A percentile compares a stretch with the other conserved stretches of the same genome.
phyloP scores from a whole-genome alignment of 73 alveolate species.

The Paramecium biaurelia region DNA sequence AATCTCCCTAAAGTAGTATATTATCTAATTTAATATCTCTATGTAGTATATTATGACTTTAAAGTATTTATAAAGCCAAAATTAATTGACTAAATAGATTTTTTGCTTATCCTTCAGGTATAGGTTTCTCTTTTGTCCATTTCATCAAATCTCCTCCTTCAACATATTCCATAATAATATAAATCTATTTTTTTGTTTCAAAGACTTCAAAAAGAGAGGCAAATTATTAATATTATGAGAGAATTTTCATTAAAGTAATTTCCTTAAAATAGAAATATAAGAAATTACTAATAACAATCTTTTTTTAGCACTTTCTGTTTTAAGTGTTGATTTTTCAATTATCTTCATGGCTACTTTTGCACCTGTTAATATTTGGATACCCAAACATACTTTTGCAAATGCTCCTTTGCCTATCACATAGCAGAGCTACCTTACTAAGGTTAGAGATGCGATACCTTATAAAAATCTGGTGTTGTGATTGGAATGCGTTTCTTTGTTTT shows the following conservation, averaged over 20 bases:
- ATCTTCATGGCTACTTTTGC: slow-evolving; percentile 96
- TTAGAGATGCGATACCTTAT: slow-evolving; percentile 48
- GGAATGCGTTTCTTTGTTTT: slow-evolving; percentile 52
- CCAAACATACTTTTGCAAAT: slow-evolving; percentile 94
- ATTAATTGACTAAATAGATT: slow-evolving; percentile 85
- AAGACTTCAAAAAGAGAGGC: slow-evolving; percentile 88
- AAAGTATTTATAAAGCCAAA: slow-evolving; percentile 84
- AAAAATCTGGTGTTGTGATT: slow-evolving; percentile 65
- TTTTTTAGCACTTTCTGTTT: slow-evolving; percentile 91
- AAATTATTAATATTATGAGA: slow-evolving; percentile 64
- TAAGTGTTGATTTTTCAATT: slow-evolving; percentile 89
- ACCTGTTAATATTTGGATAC: slow-evolving; percentile 94
- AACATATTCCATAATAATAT: slow-evolving; percentile 90
- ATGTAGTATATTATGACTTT: slow-evolving; percentile 88
- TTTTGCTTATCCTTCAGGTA: slow-evolving; percentile 87
- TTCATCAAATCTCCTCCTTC: slow-evolving; percentile 94
- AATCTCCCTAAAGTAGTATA: slow-evolving; percentile 87
- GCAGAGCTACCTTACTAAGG: slow-evolving; percentile 52
- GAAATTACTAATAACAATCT: slow-evolving; percentile 89
- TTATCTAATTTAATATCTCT: slow-evolving; percentile 97
- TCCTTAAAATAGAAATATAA: slow-evolving; percentile 64
- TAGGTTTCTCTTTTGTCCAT: slow-evolving; percentile 86
- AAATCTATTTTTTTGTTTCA: slow-evolving; percentile 89
- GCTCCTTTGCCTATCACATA: slow-evolving; percentile 97
- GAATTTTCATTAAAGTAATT: slow-evolving; percentile 62